Evolutionary conservation across 2,329 filamentous ascomycete genomes (phyloP), one percentile per base, ranked within the genome.

Genomic region (Cytospora chrysosperma): DNA sequence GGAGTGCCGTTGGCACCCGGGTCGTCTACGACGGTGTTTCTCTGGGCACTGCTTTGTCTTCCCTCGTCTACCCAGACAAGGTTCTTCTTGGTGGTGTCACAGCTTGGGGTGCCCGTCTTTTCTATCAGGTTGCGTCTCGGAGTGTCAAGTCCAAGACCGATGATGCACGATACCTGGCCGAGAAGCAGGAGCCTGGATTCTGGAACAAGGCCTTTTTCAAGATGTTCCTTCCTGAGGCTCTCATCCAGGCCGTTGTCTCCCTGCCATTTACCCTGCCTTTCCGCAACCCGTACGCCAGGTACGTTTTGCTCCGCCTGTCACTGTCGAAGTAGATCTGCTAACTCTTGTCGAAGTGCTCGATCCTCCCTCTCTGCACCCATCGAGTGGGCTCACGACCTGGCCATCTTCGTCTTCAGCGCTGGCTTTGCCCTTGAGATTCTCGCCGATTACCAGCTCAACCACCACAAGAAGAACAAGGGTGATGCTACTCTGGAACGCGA

Each of bases 181-280:
- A 73, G 10, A 87, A 87, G 75, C 73, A 76, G 53, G 77, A 81
- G 1, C 65, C 67, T 24, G 77, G 78, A 1, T 87, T 86, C 74
- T 88, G 85, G 85, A 83, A 82, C 69, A 79, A 78, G 63, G 81
- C 82, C 0, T 73, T 85, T 15, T 79, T 84, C 67, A 81, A 77
- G 27, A 72, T 81, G 12, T 88, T 85, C 70, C 71, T 86, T 0
- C 84, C 85, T 0, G 85, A 87, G 72, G 84, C 83, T 1, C 73
- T 81, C n/a, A 76, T 84, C 60, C 79, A 86, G 72, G 83, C 81
- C 34, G 64, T 87, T 12, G 84, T 87, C 64, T 79, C 82, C 1
- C 70, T 88, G 51, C 84, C 85, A 0, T 83, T 87, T 65, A 84
- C 82, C 0, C 73, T 82, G 17, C 82, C 85, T 0, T 85, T 86